Base-by-base conservation (phyloP, 2,329 filamentous ascomycete species). In the Sclerotinia minor region DNA sequence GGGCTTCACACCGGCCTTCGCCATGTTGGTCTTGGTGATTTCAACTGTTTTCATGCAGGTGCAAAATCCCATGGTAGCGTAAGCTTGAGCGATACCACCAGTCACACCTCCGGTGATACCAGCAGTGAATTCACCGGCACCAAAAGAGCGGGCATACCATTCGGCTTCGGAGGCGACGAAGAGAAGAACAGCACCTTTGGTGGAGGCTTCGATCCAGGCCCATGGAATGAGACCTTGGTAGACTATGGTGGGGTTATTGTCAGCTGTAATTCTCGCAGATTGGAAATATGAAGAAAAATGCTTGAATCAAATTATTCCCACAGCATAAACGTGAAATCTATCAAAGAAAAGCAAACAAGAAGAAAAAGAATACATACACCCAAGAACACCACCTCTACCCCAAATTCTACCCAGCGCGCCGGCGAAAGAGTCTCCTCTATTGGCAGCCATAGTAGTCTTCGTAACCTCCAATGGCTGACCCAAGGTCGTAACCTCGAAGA, bases 31-130 rank as follows among this genome's bases (percentile, higher is more conserved):
- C 83, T 97, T 96, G 78, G 95, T 99, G 82, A 99, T 99, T 82
- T 99, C 95, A 74, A 98, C 95, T 72, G 95, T 99, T 89, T 99
- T 99, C 95, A 99, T 99, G 87, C 95, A 99, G 71, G 95, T 99
- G 83, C 95, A 99, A 89, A 99, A 99, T 75, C 95, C 95, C 94
- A 99, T 99, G 79, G 95, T 99, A 73, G 95, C 95, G 80, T 99
- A 99, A 69, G 95, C 95, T 83, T 99, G 95, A 58, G 94, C 95
- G 69, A 99, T 89, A 85, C 95, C 95, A 79, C 95, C 95, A 29
- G 89, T 86, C 84, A 99, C 92, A 81, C 95, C 95, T 77, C 95
- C 95, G 44, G 85, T 79, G 82, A 99, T 98, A 78, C 95, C 95
- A 74, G 89, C 88, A 64, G 91, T 84, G 80, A 99, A 98, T 80